Conservation (phyloP, 73 alveolate species). For the Tetrahymena borealis region DNA sequence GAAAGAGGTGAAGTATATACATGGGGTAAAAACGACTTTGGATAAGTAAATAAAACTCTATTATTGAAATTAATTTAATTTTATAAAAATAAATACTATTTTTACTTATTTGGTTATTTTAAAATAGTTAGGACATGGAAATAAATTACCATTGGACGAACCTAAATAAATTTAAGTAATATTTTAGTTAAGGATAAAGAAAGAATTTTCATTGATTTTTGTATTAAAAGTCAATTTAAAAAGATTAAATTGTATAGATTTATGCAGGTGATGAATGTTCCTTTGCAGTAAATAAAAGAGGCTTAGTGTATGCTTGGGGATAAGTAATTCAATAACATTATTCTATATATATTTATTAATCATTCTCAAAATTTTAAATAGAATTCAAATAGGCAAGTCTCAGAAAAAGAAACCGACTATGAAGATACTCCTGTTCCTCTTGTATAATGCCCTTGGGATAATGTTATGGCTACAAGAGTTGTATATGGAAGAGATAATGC, state of each 20-base stretch:
- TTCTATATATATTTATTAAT: background rate
- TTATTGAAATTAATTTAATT: background rate
- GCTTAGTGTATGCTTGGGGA: constrained; percentile 50
- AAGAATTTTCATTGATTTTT: background rate
- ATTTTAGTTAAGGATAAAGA: background rate
- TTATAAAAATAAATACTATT: background rate
- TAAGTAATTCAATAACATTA: background rate
- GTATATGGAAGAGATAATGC: background rate
- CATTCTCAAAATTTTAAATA: background rate
- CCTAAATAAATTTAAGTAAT: background rate
- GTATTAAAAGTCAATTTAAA: background rate
- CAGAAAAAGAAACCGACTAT: background rate
- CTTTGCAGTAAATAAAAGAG: constrained; percentile 45
- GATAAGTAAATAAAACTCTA: constrained; percentile 31
- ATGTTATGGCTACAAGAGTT: background rate
- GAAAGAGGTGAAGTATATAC: constrained; percentile 44
- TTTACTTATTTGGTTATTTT: background rate
- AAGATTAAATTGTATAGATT: constrained; percentile 11
- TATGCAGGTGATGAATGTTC: constrained; percentile 49
- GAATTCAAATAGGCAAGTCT: background rate
- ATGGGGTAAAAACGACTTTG: constrained; percentile 65
- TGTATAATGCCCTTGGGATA: background rate
- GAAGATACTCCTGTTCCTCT: background rate
- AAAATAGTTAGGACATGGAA: background rate
- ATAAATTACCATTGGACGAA: background rate